phyloP scores from a whole-genome alignment of 225 moss, liverwort and hornwort genomes.

The Polytrichum formosum region DNA sequence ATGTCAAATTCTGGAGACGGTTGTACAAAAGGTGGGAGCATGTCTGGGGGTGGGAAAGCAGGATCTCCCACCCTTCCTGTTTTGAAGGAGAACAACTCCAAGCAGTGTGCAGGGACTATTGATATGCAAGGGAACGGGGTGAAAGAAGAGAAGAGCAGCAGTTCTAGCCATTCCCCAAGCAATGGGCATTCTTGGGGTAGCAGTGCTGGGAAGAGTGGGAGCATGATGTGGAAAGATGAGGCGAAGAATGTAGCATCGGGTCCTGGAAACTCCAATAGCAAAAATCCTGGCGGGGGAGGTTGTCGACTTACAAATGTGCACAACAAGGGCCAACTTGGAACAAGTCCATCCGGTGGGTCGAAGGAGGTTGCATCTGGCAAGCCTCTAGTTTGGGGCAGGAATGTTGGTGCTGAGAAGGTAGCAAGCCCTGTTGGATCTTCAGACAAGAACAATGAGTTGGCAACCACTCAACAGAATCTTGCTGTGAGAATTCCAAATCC shows the following conservation, averaged over 20 bases:
- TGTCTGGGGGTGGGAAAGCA: constrained; percentile 42
- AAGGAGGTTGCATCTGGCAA: constrained; percentile 77
- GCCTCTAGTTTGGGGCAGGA: constrained; percentile 70
- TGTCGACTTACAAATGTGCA: constrained; percentile 49
- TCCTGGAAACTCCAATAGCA: constrained; percentile 30
- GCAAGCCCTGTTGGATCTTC: constrained; percentile 27
- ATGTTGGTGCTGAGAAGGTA: constrained; percentile 52
- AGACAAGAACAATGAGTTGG: constrained; percentile 56
- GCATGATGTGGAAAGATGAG: constrained; percentile 77
- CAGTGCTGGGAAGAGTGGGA: constrained; percentile 55
- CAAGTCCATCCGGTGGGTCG: constrained; percentile 42
- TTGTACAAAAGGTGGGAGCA: constrained; percentile 28
- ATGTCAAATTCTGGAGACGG: constrained; percentile 55
- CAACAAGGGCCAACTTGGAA: constrained; percentile 49
- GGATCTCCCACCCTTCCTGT: constrained; percentile 35
- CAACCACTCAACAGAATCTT: constrained; percentile 61
- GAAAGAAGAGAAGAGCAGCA: constrained; percentile 85
- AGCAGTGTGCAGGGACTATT: constrained; percentile 20
- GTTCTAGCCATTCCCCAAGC: constrained; percentile 70
- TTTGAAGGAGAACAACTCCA: constrained; percentile 40
- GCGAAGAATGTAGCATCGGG: constrained; percentile 52
- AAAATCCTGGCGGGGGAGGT: constrained; percentile 30
- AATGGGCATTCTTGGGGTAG: constrained; percentile 78
- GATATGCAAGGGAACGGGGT: constrained; percentile 42
- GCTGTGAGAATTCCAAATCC: constrained; percentile 83